Evolutionary conservation across 768 basidiomycete species (phyloP).

Genomic region (Calocybe cyanea): DNA sequence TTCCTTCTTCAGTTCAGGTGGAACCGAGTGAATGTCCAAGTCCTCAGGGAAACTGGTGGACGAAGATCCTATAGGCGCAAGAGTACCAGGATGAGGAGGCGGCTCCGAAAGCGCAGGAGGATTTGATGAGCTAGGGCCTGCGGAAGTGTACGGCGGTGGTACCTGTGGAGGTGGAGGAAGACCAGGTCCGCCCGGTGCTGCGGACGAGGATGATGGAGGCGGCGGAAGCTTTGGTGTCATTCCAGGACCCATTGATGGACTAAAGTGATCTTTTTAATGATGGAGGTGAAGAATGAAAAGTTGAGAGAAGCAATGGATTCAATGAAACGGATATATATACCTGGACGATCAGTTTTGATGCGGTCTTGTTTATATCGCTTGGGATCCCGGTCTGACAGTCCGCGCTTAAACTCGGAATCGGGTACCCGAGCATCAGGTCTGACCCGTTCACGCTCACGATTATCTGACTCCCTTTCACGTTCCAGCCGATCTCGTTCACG

Average conservation of each 20-base stretch:
- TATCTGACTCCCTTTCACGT: slow-evolving; percentile 24
- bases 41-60: slow-evolving; percentile 44
- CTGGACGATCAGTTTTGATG: slow-evolving; percentile 34
- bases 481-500: slow-evolving; percentile 33
- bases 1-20: slow-evolving; percentile 63
- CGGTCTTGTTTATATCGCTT: slow-evolving; percentile 54
- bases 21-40: slow-evolving; percentile 31
- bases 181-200: slow-evolving; percentile 34
- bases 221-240: slow-evolving; percentile 36
- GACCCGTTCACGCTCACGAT: slow-evolving; percentile 19
- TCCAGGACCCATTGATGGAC: slow-evolving; percentile 33
- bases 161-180: slow-evolving; percentile 9
- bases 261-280: slow-evolving; percentile 32
- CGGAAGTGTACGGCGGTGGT: slow-evolving; percentile 12
- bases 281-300: not conserved
- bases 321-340: slow-evolving; percentile 14
- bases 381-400: slow-evolving; percentile 50
- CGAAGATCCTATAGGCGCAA: slow-evolving; percentile 17
- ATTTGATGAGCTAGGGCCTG: slow-evolving; percentile 10
- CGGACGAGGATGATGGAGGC: slow-evolving; percentile 23
- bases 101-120: slow-evolving; percentile 10
- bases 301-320: not conserved
- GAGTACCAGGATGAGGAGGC: slow-evolving; percentile 11
- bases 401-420: slow-evolving; percentile 27
- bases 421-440: slow-evolving; percentile 13